These are phyloP conservation scores for Emergomyces pasteurianus DNA, from an alignment of 2,329 filamentous ascomycete species.

Conservation along the genomic window DNA sequence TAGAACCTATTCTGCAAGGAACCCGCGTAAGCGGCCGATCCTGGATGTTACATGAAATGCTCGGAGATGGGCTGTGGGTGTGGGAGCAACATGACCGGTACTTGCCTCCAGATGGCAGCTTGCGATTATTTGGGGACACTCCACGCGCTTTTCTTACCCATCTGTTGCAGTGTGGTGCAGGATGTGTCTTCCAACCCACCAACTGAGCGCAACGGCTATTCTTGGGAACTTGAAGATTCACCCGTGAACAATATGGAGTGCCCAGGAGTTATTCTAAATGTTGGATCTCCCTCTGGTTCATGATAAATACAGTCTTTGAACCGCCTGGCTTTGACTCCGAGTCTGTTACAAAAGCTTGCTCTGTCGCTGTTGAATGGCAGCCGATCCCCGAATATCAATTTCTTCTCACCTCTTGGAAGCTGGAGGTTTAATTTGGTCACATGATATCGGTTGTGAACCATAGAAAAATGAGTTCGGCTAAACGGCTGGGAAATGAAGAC, in stretches of 20 bases:
- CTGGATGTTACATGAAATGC: neutral
- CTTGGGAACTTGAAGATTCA: no score
- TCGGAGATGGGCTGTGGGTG: neutral
- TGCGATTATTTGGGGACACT: neutral
- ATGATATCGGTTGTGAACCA: no score
- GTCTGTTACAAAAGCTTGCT: neutral
- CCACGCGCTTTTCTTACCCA: neutral
- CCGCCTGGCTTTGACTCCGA: no score
- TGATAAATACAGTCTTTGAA: neutral
- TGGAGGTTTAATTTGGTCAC: neutral
- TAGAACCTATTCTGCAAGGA: slow-evolving; percentile 8
- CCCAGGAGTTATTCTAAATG: neutral
- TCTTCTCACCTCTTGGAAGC: no score
- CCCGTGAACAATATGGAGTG: neutral
- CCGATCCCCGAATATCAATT: no score
- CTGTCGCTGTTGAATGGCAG: no score
- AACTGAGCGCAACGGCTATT: neutral
- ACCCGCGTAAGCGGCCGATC: slow-evolving; percentile 5
- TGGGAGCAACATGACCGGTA: neutral
- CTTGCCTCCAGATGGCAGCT: neutral
- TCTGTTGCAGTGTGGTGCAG: neutral
- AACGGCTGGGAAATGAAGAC: no score
- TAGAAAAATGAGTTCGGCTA: neutral
- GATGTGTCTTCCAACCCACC: neutral
- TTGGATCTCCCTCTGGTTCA: neutral